These are phyloP conservation scores for thale cress (Arabidopsis thaliana) DNA, from an alignment of 345 rosid genomes.

Conservation along the genomic window DNA sequence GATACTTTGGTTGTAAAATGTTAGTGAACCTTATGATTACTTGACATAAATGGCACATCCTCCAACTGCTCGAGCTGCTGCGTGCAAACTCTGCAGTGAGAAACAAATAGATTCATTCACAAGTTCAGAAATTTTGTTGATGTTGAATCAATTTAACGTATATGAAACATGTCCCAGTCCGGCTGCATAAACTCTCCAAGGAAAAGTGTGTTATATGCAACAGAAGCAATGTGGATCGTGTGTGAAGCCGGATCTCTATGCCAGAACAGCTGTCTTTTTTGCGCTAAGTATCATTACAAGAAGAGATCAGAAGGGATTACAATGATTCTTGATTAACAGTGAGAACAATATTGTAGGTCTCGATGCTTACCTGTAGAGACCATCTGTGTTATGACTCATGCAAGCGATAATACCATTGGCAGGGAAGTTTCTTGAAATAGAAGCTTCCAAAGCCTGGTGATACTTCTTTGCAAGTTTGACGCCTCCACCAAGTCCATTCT, in stretches of 20 bases:
- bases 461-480: conserved; percentile 57
- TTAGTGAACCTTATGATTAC: conserved; percentile 31
- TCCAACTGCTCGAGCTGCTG: conserved; percentile 68
- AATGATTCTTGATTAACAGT: not conserved
- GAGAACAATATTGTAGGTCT: not conserved
- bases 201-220: conserved; percentile 65
- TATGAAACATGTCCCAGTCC: conserved; percentile 76
- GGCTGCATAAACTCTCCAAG: conserved; percentile 66
- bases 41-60: conserved; percentile 69
- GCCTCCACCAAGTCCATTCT: conserved; percentile 70
- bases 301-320: not conserved
- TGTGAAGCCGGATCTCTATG: conserved; percentile 62
- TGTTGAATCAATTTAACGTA: conserved; percentile 26
- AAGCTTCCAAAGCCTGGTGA: conserved; percentile 64
- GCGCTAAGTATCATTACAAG: conserved; percentile 41
- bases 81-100: conserved; percentile 59
- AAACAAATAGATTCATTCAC: conserved; percentile 1
- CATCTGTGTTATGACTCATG: conserved; percentile 67
- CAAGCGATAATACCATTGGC: conserved; percentile 59
- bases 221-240: conserved; percentile 63
- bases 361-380: conserved; percentile 54
- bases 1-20: not conserved
- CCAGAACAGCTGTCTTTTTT: conserved; percentile 56
- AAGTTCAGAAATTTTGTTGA: not conserved
- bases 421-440: conserved; percentile 54